These are phyloP conservation scores for Corylus heterophylla DNA, from an alignment of 306 rosid genomes.

Conservation along the genomic window DNA sequence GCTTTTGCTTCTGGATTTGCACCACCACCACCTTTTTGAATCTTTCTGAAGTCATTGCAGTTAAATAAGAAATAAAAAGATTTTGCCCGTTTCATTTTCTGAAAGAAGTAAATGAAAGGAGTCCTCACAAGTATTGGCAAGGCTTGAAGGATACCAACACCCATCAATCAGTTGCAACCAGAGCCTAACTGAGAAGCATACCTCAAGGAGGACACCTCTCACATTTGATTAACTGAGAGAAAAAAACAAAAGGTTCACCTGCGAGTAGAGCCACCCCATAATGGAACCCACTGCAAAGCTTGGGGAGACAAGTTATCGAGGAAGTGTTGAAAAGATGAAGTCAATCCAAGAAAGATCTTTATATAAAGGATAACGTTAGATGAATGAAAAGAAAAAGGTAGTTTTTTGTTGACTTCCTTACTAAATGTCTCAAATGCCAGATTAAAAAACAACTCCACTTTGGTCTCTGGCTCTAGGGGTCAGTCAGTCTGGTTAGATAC, in stretches of 20 bases:
- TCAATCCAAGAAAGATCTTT: conserved; percentile 44
- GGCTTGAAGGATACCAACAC: conserved; percentile 46
- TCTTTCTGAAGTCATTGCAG: conserved; percentile 19
- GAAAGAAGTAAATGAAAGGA: conserved; percentile 16
- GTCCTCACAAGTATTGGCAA: conserved; percentile 33
- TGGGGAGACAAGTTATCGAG: conserved; percentile 63
- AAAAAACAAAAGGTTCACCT: conserved; percentile 54
- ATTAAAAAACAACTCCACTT: conserved; percentile 68
- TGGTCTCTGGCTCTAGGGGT: conserved; percentile 83
- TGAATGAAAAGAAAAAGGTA: conserved; percentile 38
- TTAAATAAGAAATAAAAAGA: conserved; percentile 13
- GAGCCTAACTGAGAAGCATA: conserved; percentile 85
- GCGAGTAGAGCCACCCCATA: conserved; percentile 62
- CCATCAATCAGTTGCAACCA: conserved; percentile 43
- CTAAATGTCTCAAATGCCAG: conserved; percentile 72
- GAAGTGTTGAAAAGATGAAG: conserved; percentile 48
- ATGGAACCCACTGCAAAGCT: conserved; percentile 63
- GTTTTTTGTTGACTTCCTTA: conserved; percentile 57
- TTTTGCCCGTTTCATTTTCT: conserved; percentile 13
- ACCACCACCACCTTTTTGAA: neutral
- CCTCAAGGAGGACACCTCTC: conserved; percentile 90
- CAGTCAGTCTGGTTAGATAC: conserved; percentile 86
- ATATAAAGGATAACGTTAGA: conserved; percentile 40
- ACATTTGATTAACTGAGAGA: conserved; percentile 60
- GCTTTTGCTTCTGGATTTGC: neutral